Conservation (phyloP, 2,329 filamentous ascomycete genomes). For the Microdochium nivale region DNA sequence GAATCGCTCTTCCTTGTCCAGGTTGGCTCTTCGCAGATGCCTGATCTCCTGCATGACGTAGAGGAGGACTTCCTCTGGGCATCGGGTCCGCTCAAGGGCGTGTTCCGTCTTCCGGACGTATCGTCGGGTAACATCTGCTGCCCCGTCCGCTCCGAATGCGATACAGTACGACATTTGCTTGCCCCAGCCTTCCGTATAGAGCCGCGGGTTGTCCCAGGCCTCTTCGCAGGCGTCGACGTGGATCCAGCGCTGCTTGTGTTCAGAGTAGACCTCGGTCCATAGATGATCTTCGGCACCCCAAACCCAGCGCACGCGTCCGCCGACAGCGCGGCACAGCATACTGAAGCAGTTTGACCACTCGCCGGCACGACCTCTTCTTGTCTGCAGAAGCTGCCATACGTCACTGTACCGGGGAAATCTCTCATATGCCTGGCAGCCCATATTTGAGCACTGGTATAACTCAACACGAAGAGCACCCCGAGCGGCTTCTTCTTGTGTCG, state of each 20-base stretch:
- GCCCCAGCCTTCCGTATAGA: constrained; percentile 92
- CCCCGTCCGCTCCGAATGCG: constrained; percentile 86
- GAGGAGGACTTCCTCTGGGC: constrained; percentile 81
- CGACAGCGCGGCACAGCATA: constrained; percentile 92
- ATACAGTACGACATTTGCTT: constrained; percentile 97
- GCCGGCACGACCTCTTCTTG: constrained; percentile 74
- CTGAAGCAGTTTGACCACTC: constrained; percentile 99
- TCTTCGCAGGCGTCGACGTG: constrained; percentile 94
- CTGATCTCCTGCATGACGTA: constrained; percentile 92
- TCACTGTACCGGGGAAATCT: constrained; percentile 92
- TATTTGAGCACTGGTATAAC: constrained; percentile 76
- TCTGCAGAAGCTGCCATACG: constrained; percentile 86
- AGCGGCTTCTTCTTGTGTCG: constrained; percentile 81
- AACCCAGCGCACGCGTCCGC: constrained; percentile 87
- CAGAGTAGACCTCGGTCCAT: constrained; percentile 96
- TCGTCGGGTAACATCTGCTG: constrained; percentile 56
- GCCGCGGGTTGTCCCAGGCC: constrained; percentile 84
- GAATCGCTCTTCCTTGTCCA: constrained; percentile 80
- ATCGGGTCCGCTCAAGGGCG: constrained; percentile 66
- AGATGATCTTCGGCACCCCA: constrained; percentile 98
- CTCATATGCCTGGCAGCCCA: constrained; percentile 69
- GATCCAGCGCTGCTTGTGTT: constrained; percentile 90
- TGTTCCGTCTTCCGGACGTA: constrained; percentile 66
- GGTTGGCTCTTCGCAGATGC: constrained; percentile 70
- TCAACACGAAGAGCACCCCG: constrained; percentile 83